Evolutionary conservation across 106 monocot species (phyloP), one percentile per base, ranked within the genome.

Genomic region (Platanthera zijinensis): DNA sequence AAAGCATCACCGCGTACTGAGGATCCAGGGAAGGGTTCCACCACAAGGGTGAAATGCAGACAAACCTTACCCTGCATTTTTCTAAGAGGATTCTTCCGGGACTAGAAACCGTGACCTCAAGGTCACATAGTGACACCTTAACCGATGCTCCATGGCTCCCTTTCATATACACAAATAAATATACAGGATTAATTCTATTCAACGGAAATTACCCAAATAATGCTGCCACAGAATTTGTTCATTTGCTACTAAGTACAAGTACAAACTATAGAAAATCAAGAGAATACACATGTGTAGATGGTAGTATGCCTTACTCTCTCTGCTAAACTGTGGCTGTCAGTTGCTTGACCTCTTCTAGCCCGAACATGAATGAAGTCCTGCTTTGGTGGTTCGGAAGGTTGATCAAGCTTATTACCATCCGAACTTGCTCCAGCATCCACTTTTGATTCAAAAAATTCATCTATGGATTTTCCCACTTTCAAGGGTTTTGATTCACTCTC

Each of bases 251-350:
- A 1, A 39, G 39, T 39, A 3, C 39, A 39, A 39, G 39, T 39
- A 39, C 39, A 39, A 61, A 7, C n/a, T 32, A 12, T 9, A 32
- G 12, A 66, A 66, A 66, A 66, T 25, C 1, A 66, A 25, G 12
- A 66, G 10, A 30, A 11, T 32, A 13, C 32, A 32, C 32, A 11
- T 66, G 3, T 8, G 32, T 30, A 30, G 4, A 66, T 25, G 30
- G 32, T 48, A 70, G 48, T 48, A 6, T 30, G 75, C 86, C 72
- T 87, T 87, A 94, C 94, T 84, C 90, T 86, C 81, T 94, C 94
- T 3, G 95, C 92, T n/a, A 95, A 91, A 86, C 95, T 95, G 56
- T 95, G 95, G 69, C 95, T 95, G 67, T 95, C 95, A 80, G 92
- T 95, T 14, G 95, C 95, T 86, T 95, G 95, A 49, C 95, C 95